Percentiles rank a stretch among this genome's conserved stretches.
Evolutionary conservation across 306 rosid species (phyloP).

Genomic region (Parietaria judaica): DNA sequence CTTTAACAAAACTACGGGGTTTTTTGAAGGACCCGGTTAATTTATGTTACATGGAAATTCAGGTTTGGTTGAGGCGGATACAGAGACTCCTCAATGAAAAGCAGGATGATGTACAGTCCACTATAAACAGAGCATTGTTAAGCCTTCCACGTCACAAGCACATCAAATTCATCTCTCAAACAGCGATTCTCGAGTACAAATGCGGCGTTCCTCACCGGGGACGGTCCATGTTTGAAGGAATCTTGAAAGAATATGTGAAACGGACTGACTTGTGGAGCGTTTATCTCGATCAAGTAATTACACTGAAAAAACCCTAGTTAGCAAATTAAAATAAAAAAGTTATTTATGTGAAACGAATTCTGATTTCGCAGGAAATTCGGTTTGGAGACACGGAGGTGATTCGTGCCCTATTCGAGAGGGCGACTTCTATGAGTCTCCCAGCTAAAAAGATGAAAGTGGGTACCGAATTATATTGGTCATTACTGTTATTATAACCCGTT

Average conservation of each 20-base stretch:
- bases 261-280: slow-evolving; percentile 86
- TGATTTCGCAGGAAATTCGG: slow-evolving; percentile 64
- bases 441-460: slow-evolving; percentile 84
- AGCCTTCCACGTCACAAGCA: slow-evolving; percentile 73
- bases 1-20: too few species aligned
- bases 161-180: slow-evolving; percentile 68
- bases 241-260: slow-evolving; percentile 71
- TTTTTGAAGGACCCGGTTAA: not conserved
- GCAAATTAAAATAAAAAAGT: not conserved
- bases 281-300: slow-evolving; percentile 86
- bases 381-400: slow-evolving; percentile 61
- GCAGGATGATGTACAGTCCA: slow-evolving; percentile 48
- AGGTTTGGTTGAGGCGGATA: slow-evolving; percentile 85
- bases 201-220: slow-evolving; percentile 77
- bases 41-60: slow-evolving; percentile 16
- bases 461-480: slow-evolving; percentile 37
- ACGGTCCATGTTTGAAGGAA: slow-evolving; percentile 79
- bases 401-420: slow-evolving; percentile 84
- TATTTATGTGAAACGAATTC: not conserved
- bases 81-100: slow-evolving; percentile 48
- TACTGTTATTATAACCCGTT: slow-evolving; percentile 30
- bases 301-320: too few species aligned
- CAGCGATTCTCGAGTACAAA: slow-evolving; percentile 86
- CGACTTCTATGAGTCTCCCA: slow-evolving; percentile 74
- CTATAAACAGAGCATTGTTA: slow-evolving; percentile 45